Evolutionary conservation across 495 filamentous ascomycete species (phyloP).

Genomic region (Hypoxylon crocopeplum): DNA sequence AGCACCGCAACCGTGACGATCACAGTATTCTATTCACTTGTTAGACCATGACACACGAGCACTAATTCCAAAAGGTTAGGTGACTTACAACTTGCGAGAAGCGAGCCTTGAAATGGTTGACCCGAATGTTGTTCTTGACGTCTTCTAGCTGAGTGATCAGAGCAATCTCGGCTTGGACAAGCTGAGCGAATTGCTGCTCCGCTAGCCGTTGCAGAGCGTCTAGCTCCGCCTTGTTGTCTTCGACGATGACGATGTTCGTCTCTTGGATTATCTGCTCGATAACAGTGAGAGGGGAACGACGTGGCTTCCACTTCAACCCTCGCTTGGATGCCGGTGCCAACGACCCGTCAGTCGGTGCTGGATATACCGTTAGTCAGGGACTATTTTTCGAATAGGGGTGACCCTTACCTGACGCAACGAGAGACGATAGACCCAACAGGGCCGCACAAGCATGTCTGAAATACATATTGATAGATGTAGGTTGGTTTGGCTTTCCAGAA

Average conservation of each 20-base stretch:
- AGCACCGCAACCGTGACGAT: slow-evolving; percentile 45
- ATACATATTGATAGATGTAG: slow-evolving; percentile 41
- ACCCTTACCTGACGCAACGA: slow-evolving; percentile 41
- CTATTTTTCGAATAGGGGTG: not conserved
- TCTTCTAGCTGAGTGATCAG: slow-evolving; percentile 41
- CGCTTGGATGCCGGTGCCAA: slow-evolving; percentile 11
- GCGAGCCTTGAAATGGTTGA: slow-evolving; percentile 45
- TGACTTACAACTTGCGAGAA: slow-evolving; percentile 45
- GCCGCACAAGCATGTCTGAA: slow-evolving; percentile 35
- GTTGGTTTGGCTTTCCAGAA: slow-evolving; percentile 39
- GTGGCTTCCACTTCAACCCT: slow-evolving; percentile 36
- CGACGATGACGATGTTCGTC: slow-evolving; percentile 38
- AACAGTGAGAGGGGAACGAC: slow-evolving; percentile 26
- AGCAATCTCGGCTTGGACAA: slow-evolving; percentile 44
- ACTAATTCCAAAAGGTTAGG: not conserved
- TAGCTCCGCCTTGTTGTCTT: slow-evolving; percentile 40
- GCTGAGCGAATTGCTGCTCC: slow-evolving; percentile 43
- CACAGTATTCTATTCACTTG: slow-evolving; percentile 40
- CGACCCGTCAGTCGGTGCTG: slow-evolving; percentile 35
- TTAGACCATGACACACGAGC: slow-evolving; percentile 4
- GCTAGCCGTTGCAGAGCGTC: slow-evolving; percentile 41
- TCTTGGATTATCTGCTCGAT: slow-evolving; percentile 41
- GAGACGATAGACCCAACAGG: slow-evolving; percentile 38
- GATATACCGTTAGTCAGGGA: slow-evolving; percentile 14
- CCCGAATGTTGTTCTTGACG: slow-evolving; percentile 49